These are phyloP conservation scores for Perkinsus chesapeaki DNA, from an alignment of 169 alveolate species.

Conservation along the genomic window DNA sequence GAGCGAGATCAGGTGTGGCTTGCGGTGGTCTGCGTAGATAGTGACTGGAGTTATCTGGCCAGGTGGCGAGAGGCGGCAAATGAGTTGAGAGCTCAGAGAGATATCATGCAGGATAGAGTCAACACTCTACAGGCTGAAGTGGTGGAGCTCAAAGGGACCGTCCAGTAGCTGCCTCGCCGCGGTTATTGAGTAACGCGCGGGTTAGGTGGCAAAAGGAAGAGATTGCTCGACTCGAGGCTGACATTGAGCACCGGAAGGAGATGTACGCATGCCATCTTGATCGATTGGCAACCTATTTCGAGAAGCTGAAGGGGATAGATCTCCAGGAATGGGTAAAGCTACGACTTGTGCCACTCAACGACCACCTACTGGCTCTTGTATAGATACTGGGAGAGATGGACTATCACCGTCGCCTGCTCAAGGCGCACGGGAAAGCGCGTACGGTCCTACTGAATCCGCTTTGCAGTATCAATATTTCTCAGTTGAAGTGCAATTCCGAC, in stretches of 20 bases:
- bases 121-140: background rate
- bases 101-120: background rate
- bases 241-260: background rate
- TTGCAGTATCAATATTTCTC: background rate
- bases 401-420: too few species aligned
- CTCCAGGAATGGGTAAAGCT: background rate
- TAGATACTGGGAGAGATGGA: too few species aligned
- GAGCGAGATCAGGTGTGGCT: background rate
- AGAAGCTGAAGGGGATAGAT: background rate
- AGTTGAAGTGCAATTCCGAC: background rate
- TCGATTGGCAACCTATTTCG: background rate
- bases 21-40: background rate
- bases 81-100: background rate
- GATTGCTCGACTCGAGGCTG: background rate
- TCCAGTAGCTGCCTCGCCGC: background rate
- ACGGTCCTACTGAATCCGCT: too few species aligned
- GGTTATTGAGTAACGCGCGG: background rate
- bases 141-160: background rate
- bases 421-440: background rate
- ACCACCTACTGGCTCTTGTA: too few species aligned
- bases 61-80: background rate
- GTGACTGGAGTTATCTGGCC: background rate
- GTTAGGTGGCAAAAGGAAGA: background rate
- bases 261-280: background rate
- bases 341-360: too few species aligned